These are phyloP conservation scores for Lanmaoa pseudosensibilis DNA, from an alignment of 768 basidiomycete genomes.

Conservation along the genomic window DNA sequence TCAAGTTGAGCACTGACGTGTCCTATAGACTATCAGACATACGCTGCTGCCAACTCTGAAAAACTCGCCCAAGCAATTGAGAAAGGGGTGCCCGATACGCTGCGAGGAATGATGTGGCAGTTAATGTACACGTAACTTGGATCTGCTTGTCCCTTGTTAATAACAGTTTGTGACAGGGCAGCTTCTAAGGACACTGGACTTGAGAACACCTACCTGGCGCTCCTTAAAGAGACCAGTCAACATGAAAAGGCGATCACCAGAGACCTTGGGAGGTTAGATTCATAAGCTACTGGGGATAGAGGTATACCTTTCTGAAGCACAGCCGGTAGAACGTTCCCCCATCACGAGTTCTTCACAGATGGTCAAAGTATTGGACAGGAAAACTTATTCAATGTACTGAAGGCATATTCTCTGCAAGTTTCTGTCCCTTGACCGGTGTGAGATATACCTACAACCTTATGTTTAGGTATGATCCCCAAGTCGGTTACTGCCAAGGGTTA, in stretches of 20 bases:
- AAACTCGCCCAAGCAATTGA: constrained; percentile 89
- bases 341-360: constrained; percentile 94
- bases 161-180: constrained; percentile 53
- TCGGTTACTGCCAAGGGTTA: constrained; percentile 97
- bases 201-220: constrained; percentile 76
- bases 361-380: constrained; percentile 96
- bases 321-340: constrained; percentile 81
- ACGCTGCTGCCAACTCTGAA: constrained; percentile 76
- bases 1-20: constrained; percentile 6
- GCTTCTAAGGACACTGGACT: constrained; percentile 90
- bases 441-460: constrained; percentile 6
- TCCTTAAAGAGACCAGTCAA: constrained; percentile 79
- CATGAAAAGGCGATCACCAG: constrained; percentile 95
- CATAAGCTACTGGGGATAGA: background rate
- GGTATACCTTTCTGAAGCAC: constrained; percentile 12
- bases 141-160: constrained; percentile 11
- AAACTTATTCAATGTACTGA: constrained; percentile 95
- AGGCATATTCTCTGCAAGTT: constrained; percentile 90
- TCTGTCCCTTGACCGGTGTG: background rate
- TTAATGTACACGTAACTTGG: constrained; percentile 61
- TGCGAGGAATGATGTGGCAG: constrained; percentile 97
- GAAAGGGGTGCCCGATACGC: constrained; percentile 80
- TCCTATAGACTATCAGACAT: constrained; percentile 76
- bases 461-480: constrained; percentile 80
- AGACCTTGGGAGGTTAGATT: constrained; percentile 76